Percentiles rank a stretch among this genome's conserved stretches.
These are phyloP conservation scores for Botrytis deweyae DNA, from an alignment of 2,329 filamentous ascomycete species.

Conservation along the genomic window DNA sequence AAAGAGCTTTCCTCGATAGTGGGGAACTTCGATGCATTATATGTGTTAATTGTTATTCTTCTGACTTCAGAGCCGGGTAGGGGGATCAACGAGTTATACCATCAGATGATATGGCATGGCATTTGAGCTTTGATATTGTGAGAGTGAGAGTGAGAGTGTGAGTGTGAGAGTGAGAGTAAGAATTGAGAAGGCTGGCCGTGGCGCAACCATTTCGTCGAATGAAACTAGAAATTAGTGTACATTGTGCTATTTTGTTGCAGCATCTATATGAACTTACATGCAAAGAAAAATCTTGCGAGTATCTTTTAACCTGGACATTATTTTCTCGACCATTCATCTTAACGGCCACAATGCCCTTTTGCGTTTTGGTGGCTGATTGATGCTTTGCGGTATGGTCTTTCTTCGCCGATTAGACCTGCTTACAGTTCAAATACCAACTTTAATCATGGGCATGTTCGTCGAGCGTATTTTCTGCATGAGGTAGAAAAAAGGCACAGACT, in stretches of 20 bases:
- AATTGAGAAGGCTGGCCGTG: constrained; percentile 19
- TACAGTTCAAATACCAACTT: not conserved
- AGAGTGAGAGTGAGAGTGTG: not conserved
- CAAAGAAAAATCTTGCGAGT: not conserved
- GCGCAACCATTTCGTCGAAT: not conserved
- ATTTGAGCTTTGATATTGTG: constrained; percentile 9
- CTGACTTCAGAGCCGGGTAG: constrained; percentile 5
- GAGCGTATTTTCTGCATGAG: not conserved
- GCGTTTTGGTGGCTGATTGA: constrained; percentile 1
- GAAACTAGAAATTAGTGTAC: not conserved
- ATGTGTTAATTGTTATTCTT: not conserved
- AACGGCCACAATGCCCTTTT: not conserved
- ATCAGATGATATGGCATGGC: constrained; percentile 21
- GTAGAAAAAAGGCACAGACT: not conserved
- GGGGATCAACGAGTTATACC: not conserved
- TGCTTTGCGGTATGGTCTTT: not conserved
- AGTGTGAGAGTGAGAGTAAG: not conserved
- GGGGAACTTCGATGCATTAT: not conserved
- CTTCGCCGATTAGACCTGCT: constrained; percentile 10
- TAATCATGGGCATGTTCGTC: not conserved
- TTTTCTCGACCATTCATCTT: not conserved
- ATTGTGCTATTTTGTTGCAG: not conserved
- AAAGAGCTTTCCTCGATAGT: not conserved
- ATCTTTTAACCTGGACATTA: not conserved
- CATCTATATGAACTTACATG: not conserved